Percentiles rank a stretch among this genome's conserved stretches.
Conservation (phyloP, 495 filamentous ascomycete species). For the Cercophora scortea region DNA sequence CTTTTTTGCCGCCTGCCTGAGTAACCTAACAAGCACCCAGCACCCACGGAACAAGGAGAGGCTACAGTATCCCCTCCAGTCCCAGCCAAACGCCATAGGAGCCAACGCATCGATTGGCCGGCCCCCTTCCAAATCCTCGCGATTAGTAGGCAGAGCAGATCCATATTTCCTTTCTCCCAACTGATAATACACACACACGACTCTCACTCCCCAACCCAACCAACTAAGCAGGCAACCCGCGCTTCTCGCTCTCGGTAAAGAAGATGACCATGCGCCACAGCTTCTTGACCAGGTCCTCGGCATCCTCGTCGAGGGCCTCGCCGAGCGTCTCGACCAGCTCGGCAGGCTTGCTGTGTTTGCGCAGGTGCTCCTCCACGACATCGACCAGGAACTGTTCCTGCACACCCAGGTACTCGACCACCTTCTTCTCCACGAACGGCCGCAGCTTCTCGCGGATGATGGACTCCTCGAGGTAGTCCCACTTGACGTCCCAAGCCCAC, state of each 20-base stretch:
- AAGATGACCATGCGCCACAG: constrained; percentile 98
- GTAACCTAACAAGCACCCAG: too few species aligned
- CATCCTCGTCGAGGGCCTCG: constrained; percentile 91
- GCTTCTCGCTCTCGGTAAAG: constrained; percentile 92
- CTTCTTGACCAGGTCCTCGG: constrained; percentile 89
- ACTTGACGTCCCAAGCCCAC: constrained; percentile 88
- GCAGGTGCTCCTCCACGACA: constrained; percentile 80
- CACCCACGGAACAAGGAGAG: too few species aligned
- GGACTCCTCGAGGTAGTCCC: constrained; percentile 85
- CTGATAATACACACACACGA: background rate
- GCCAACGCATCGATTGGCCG: too few species aligned
- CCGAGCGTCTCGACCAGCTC: constrained; percentile 78
- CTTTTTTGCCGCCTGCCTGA: too few species aligned
- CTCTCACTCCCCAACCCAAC: background rate
- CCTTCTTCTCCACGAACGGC: constrained; percentile 96
- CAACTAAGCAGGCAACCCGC: constrained; percentile 63
- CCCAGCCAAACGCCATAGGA: too few species aligned
- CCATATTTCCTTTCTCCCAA: background rate
- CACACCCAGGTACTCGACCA: constrained; percentile 90
- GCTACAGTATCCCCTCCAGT: too few species aligned
- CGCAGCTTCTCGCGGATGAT: constrained; percentile 80
- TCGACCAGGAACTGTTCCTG: constrained; percentile 95
- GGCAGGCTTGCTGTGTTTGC: constrained; percentile 65
- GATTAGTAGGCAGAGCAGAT: too few species aligned
- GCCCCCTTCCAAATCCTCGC: too few species aligned